phyloP scores from a whole-genome alignment of 2,329 filamentous ascomycete genomes.

The Fusarium xylarioides region DNA sequence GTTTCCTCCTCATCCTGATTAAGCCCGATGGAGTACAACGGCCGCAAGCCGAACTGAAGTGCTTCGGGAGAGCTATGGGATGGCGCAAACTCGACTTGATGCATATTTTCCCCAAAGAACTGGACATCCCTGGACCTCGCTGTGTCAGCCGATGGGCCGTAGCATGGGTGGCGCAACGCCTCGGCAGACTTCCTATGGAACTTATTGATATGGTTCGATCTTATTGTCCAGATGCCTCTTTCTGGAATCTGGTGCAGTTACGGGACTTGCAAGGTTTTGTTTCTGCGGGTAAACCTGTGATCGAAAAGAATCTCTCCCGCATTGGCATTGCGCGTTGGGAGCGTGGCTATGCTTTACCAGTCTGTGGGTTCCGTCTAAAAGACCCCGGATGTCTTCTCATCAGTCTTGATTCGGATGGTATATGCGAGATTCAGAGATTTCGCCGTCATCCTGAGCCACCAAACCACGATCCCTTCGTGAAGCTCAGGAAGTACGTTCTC shows the following conservation, averaged over 20 bases:
- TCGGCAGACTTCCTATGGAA: background rate
- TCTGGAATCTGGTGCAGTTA: background rate
- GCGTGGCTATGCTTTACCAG: background rate
- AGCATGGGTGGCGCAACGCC: background rate
- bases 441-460: background rate
- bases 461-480: too few relatives aligned
- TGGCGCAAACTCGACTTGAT: background rate
- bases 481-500: background rate
- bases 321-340: background rate
- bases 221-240: background rate
- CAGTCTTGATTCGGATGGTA: background rate
- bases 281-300: background rate
- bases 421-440: background rate
- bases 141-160: too few relatives aligned
- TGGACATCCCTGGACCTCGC: background rate
- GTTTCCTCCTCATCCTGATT: accelerated
- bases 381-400: background rate
- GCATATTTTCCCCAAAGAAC: too few relatives aligned
- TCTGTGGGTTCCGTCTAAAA: accelerated
- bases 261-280: background rate
- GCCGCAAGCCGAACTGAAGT: background rate
- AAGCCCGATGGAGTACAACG: accelerated
- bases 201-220: background rate
- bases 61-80: background rate
- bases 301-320: background rate